These are phyloP conservation scores for Exidia glandulosa DNA, from an alignment of 768 basidiomycete genomes.

Conservation along the genomic window DNA sequence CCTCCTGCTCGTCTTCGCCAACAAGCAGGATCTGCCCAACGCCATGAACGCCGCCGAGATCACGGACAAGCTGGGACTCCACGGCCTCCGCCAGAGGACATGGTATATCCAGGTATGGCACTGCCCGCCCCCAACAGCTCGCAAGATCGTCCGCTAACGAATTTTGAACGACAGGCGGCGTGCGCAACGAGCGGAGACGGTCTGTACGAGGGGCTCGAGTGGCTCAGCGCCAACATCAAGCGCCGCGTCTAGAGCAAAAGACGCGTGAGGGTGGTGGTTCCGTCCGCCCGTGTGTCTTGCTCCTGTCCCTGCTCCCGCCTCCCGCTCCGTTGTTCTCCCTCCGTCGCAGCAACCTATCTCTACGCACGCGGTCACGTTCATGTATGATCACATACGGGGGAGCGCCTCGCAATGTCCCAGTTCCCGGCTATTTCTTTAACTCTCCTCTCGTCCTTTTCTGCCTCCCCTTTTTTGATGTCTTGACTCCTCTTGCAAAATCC, in stretches of 20 bases:
- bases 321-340: not conserved
- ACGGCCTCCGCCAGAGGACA: constrained; percentile 90
- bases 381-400: not conserved
- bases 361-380: not conserved
- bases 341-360: not conserved
- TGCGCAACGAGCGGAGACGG: constrained; percentile 98
- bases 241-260: constrained; percentile 49
- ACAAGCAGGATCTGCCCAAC: constrained; percentile 99
- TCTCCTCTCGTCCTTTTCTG: not conserved
- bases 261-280: not conserved
- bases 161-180: constrained; percentile 62
- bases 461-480: not conserved
- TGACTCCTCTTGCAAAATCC: not conserved
- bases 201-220: constrained; percentile 96
- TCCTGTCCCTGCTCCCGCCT: not conserved
- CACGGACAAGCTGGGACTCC: constrained; percentile 98
- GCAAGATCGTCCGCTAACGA: constrained; percentile 6
- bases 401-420: too few species aligned
- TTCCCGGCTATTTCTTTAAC: not conserved
- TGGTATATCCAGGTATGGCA: constrained; percentile 97
- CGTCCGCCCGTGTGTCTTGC: not conserved
- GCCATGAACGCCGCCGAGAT: constrained; percentile 99
- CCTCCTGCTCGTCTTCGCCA: constrained; percentile 96
- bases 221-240: constrained; percentile 88
- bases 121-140: constrained; percentile 18